A percentile compares a stretch with the other conserved stretches of the same genome.
Evolutionary conservation across 2,329 filamentous ascomycete species (phyloP).

Genomic region (Diaporthe sp.): DNA sequence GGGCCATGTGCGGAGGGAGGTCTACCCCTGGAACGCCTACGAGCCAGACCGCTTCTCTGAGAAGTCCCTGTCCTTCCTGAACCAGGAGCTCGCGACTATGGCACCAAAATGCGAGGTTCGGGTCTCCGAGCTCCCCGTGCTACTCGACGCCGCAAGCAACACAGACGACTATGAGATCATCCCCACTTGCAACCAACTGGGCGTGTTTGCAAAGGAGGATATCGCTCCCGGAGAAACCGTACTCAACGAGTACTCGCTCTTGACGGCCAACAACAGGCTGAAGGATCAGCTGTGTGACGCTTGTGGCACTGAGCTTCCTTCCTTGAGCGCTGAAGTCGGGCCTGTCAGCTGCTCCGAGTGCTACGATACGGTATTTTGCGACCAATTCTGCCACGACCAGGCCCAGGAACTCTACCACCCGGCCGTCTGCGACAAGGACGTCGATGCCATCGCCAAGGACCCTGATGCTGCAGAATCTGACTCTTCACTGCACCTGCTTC

Average conservation of each 20-base stretch:
- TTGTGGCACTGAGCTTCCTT: constrained; percentile 81
- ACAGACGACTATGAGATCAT: constrained; percentile 65
- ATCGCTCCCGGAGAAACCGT: constrained; percentile 83
- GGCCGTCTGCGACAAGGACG: constrained; percentile 75
- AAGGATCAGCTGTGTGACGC: constrained; percentile 92
- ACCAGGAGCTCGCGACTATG: constrained; percentile 75
- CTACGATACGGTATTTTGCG: constrained; percentile 77
- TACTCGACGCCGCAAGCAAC: constrained; percentile 70
- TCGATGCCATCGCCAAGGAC: constrained; percentile 76
- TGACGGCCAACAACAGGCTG: constrained; percentile 90
- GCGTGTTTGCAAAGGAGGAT: constrained; percentile 88
- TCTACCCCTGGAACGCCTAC: constrained; percentile 78
- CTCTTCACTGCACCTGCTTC: constrained; percentile 73
- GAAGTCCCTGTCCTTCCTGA: constrained; percentile 79
- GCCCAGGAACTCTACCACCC: constrained; percentile 75
- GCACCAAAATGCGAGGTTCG: constrained; percentile 87
- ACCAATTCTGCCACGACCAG: constrained; percentile 68
- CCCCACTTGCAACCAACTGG: constrained; percentile 81
- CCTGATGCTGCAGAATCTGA: constrained; percentile 71
- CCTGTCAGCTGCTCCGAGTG: constrained; percentile 73
- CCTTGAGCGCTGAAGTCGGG: constrained; percentile 62
- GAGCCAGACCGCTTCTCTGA: constrained; percentile 79
- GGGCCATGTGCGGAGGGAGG: constrained; percentile 77
- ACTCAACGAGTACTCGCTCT: constrained; percentile 84
- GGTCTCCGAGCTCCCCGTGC: constrained; percentile 80